Percentiles rank a stretch among this genome's conserved stretches.
Conservation (phyloP, 2,329 filamentous ascomycete species). For the Epichloe gansuensis region DNA sequence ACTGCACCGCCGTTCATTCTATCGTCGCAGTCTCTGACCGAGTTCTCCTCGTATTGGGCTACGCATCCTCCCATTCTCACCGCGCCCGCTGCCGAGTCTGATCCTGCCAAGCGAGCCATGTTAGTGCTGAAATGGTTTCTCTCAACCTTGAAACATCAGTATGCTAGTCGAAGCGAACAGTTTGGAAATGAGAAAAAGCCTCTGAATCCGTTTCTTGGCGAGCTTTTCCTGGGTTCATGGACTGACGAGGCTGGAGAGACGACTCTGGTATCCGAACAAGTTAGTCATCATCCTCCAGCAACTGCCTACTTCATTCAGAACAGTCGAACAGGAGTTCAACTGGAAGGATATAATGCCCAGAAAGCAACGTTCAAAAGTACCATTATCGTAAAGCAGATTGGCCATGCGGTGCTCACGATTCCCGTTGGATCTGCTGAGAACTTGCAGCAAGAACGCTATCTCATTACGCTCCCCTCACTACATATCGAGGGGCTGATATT, state of each 20-base stretch:
- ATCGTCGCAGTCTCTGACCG: conserved; percentile 62
- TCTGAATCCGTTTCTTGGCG: conserved; percentile 87
- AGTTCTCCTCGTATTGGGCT: conserved; percentile 75
- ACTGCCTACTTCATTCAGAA: conserved; percentile 93
- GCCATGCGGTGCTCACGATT: conserved; percentile 72
- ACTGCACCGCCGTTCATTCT: conserved; percentile 76
- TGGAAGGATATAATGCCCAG: conserved; percentile 89
- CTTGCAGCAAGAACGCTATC: conserved; percentile 51
- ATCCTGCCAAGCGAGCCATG: conserved; percentile 69
- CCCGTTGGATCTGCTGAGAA: conserved; percentile 29
- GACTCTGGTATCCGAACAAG: conserved; percentile 83
- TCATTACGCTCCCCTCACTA: conserved; percentile 81
- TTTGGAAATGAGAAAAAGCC: conserved; percentile 94
- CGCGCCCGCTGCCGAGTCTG: conserved; percentile 65
- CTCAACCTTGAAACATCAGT: conserved; percentile 81
- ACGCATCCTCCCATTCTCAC: conserved; percentile 68
- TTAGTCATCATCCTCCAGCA: conserved; percentile 85
- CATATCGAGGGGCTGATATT: conserved; percentile 91
- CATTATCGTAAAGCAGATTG: conserved; percentile 90
- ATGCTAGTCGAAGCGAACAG: conserved; percentile 59
- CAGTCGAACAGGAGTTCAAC: conserved; percentile 61
- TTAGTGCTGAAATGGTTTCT: conserved; percentile 96
- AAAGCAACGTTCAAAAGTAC: conserved; percentile 91
- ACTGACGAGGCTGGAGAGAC: conserved; percentile 70
- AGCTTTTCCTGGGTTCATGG: conserved; percentile 90